Conservation (phyloP, 2,329 filamentous ascomycete species). For the Dryadomyces quercus-mongolicae region DNA sequence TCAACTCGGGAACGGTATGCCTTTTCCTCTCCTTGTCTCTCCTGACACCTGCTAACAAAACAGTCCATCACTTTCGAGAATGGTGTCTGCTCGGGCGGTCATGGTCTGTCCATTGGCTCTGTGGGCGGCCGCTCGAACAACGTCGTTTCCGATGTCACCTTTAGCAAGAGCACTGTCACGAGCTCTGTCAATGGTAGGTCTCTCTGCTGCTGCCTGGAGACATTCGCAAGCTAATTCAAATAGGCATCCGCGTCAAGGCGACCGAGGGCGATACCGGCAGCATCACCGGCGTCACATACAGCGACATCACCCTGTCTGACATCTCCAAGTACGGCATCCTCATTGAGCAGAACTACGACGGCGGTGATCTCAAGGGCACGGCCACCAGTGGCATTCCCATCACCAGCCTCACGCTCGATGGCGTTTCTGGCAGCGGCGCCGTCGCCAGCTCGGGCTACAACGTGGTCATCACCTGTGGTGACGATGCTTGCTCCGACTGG, state of each 20-base stretch:
- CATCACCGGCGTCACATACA: constrained; percentile 40
- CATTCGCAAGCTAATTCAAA: neutral
- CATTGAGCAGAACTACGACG: constrained; percentile 46
- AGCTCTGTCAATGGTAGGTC: constrained; percentile 18
- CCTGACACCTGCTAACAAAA: neutral
- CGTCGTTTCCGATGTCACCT: constrained; percentile 37
- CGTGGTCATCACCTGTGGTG: constrained; percentile 23
- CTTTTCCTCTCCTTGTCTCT: neutral
- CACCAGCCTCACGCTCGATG: constrained; percentile 31
- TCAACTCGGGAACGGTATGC: constrained; percentile 23
- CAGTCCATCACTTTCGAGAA: constrained; percentile 25
- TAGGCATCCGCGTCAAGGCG: constrained; percentile 38
- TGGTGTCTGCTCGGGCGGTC: constrained; percentile 36
- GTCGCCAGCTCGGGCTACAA: constrained; percentile 20
- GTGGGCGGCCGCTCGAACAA: constrained; percentile 36
- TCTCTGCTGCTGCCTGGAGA: too few species aligned
- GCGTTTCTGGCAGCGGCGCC: constrained; percentile 25
- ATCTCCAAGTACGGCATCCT: constrained; percentile 44
- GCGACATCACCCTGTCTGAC: constrained; percentile 32
- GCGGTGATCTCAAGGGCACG: constrained; percentile 24
- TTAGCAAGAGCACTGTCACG: constrained; percentile 17
- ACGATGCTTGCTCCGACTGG: constrained; percentile 23
- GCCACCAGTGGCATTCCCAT: constrained; percentile 27
- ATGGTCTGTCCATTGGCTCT: constrained; percentile 39
- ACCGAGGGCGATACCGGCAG: constrained; percentile 36